Base-by-base conservation (phyloP, 2,329 filamentous ascomycete genomes). In the Arthroderma uncinatum region DNA sequence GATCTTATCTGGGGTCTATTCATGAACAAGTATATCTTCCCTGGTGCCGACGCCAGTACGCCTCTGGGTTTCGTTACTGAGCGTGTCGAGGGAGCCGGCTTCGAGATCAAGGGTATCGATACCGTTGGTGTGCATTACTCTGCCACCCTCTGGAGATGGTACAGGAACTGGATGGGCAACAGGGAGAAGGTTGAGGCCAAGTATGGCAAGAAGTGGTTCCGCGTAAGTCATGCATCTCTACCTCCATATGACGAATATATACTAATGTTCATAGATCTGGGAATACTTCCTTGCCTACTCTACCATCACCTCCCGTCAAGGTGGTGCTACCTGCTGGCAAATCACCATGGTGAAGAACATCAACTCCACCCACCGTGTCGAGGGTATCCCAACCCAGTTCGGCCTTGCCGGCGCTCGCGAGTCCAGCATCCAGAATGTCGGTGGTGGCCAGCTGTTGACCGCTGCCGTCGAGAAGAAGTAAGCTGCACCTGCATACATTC, bases 11-110 rank as follows among this genome's bases (percentile, higher is more conserved):
- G 93, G 93, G 93, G 93, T 71, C 81, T 97, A 50, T 97, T 96
- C 82, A 95, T 97, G 90, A 97, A 97, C 85, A 96, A 95, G 79
- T 95, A 97, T 75, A 81, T 97, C 72, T 97, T 97, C 82, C 93
- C 91, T 34, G 93, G 93, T 70, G 93, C 93, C 54, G 93, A 97
- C 70, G 93, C 93, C 55, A 95, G 89, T 44, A 95, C 90, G 58
- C 93, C 93, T 54, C 83, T 98, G 53, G 89, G 89, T 64, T 93
- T 85, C 74, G 89, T 93, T 66, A 79, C 95, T 65, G 83, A 89
- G 73, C 84, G 83, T 69, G 82, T 96, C 19, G 93, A 98, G 77
- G 84, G 81, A 58, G 86, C 87, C 62, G 89, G 89, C 37, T 94
- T 89, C 66, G 93, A 97, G 74, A 78, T 97, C 72, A 97, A 96